phyloP scores from a whole-genome alignment of 192 early-diverging fungal genomes.

The Podila horticola region DNA sequence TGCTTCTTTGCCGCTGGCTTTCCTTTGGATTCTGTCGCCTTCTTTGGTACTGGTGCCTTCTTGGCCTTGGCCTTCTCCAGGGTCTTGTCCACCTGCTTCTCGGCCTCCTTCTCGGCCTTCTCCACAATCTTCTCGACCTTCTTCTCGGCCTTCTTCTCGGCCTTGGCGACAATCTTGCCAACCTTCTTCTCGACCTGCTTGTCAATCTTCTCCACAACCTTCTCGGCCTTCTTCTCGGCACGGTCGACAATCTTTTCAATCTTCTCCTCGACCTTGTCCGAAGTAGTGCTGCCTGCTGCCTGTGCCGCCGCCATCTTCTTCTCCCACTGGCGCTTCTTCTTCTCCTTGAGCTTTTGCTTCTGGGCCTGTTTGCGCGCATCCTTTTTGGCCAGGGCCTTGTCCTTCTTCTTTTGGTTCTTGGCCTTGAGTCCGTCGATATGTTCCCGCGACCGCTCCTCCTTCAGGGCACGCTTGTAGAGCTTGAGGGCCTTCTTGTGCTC shows the following conservation, averaged over 20 bases:
- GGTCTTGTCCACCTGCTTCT: background rate
- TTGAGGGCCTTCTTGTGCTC: constrained; percentile 38
- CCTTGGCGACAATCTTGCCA: constrained; percentile 16
- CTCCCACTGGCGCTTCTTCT: constrained; percentile 50
- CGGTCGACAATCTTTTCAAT: constrained; percentile 23
- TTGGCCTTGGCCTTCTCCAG: constrained; percentile 1
- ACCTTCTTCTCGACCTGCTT: constrained; percentile 19
- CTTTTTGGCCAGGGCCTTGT: constrained; percentile 40
- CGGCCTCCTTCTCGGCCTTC: constrained; percentile 12
- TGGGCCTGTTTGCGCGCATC: constrained; percentile 27
- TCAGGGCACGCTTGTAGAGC: constrained; percentile 37
- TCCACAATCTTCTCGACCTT: constrained; percentile 14
- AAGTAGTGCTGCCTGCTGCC: background rate
- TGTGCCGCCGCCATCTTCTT: constrained; percentile 37
- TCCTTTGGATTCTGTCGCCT: background rate
- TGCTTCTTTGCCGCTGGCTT: constrained; percentile 43
- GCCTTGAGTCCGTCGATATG: constrained; percentile 30
- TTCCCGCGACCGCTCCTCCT: constrained; percentile 41
- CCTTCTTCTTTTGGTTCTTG: constrained; percentile 45
- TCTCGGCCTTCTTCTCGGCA: constrained; percentile 20
- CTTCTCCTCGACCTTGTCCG: constrained; percentile 10
- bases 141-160: constrained; percentile 12
- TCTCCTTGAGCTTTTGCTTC: constrained; percentile 50
- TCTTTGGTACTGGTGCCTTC: constrained; percentile 1
- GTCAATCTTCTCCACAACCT: constrained; percentile 13